These are phyloP conservation scores for Candida smagusa DNA, from an alignment of 1,139 yeast species.

Conservation along the genomic window DNA sequence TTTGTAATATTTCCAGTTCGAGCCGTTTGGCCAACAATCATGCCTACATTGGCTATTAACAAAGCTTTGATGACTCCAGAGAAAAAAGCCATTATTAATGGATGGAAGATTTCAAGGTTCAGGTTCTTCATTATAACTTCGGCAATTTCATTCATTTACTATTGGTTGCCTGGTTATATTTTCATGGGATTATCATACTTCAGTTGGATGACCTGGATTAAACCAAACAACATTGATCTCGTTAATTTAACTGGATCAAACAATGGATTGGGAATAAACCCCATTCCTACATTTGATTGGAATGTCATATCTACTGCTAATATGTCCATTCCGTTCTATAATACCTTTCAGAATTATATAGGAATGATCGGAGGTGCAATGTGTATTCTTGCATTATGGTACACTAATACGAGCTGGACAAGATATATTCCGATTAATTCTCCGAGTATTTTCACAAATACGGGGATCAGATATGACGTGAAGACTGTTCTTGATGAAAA, in stretches of 20 bases:
- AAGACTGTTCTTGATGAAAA: constrained; percentile 7
- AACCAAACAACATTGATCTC: constrained; percentile 14
- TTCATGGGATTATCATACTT: constrained; percentile 14
- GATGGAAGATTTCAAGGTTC: constrained; percentile 17
- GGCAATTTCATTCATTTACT: constrained; percentile 14
- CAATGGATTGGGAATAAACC: constrained; percentile 16
- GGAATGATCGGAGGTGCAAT: constrained; percentile 12
- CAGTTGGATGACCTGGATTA: constrained; percentile 20
- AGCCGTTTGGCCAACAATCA: constrained; percentile 15
- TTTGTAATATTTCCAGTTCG: constrained; percentile 14
- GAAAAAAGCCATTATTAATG: constrained; percentile 14
- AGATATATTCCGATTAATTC: constrained; percentile 15
- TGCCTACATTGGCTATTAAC: constrained; percentile 17
- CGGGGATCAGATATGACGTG: constrained; percentile 12
- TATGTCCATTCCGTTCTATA: constrained; percentile 9
- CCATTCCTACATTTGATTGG: constrained; percentile 18
- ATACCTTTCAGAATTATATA: constrained; percentile 9
- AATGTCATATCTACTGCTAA: constrained; percentile 9
- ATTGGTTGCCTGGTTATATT: constrained; percentile 17
- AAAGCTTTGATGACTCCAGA: constrained; percentile 15
- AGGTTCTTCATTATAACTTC: constrained; percentile 10
- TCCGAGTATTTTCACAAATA: constrained; percentile 11
- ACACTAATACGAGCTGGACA: constrained; percentile 14
- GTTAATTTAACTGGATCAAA: constrained; percentile 14
- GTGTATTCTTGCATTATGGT: constrained; percentile 13